Base-by-base conservation (phyloP, 805 yeast species). In the Starmerella floricola region DNA sequence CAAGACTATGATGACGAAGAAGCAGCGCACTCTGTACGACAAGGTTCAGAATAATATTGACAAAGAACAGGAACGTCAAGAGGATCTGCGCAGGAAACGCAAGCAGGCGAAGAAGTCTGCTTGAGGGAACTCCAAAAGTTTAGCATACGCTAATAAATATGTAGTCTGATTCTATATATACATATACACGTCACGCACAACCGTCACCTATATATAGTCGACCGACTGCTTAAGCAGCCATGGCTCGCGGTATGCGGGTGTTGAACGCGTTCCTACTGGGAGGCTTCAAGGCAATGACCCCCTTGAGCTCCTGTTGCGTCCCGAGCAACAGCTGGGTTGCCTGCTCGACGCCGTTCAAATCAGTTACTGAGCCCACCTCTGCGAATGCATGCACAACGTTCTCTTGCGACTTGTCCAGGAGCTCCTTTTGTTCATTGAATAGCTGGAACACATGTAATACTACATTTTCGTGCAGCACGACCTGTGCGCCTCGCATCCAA, bases 1-100 rank as follows among this genome's bases (percentile, higher is more conserved):
- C 69, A 78, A 77, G 78, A 84, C 86, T 58, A 88, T 91, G 98
- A 88, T 91, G 98, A 74, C 88, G 55, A 86, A 86, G 68, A 91
- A 88, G 65, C 94, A 88, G 67, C 82, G 86, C 71, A 84, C 83
- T 63, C 69, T 87, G 52, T 91, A 91, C 71, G 81, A 81, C 69
- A 82, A 82, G 78, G 84, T 88, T 94, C 91, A 85, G 67, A 78
- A 84, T 61, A 88, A 94, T 45, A 75, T 82, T 55, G 78, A 79
- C 46, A 76, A 83, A 73, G 81, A 83, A 67, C 85, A 82, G 57
- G 71, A 71, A 40, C 77, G 88, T 64, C 74, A 75, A 56, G 80
- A 79, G 63, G 76, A 74, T 59, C 65, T 85, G 42, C 77, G 73
- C 38, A 78, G 80, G 71, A 69, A 76, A 55, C 76, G 78, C 60